phyloP scores from a whole-genome alignment of 306 rosid genomes.

The Lathyrus tuberosus region DNA sequence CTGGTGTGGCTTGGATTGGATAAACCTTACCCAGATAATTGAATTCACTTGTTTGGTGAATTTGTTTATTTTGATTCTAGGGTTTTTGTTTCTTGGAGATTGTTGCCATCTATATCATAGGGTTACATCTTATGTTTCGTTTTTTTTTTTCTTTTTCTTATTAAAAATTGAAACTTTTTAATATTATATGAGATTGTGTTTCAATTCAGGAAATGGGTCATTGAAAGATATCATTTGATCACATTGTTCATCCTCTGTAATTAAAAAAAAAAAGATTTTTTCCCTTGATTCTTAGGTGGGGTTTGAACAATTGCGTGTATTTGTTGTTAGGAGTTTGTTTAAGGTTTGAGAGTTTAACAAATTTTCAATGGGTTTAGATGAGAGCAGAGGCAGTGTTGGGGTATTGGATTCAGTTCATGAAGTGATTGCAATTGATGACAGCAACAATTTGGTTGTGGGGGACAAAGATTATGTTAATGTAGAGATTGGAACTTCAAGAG shows the following conservation, averaged over 20 bases:
- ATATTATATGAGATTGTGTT: slow-evolving; percentile 23
- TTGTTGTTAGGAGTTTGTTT: slow-evolving; percentile 29
- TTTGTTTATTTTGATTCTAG: no score
- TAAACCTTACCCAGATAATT: no score
- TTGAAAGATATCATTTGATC: slow-evolving; percentile 36
- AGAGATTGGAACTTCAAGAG: slow-evolving; percentile 43
- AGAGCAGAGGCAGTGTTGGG: slow-evolving; percentile 35
- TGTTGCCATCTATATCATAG: slow-evolving; percentile 32
- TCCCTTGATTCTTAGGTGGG: slow-evolving; percentile 10
- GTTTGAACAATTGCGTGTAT: slow-evolving; percentile 29
- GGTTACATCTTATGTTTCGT: slow-evolving; percentile 26
- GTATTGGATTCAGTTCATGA: slow-evolving; percentile 50
- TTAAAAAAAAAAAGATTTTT: not conserved
- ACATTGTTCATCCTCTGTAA: slow-evolving; percentile 44
- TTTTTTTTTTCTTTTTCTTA: not conserved
- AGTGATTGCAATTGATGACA: slow-evolving; percentile 37
- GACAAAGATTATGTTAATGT: not conserved
- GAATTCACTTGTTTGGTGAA: no score
- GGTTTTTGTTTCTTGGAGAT: slow-evolving; percentile 13
- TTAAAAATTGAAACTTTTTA: slow-evolving; percentile 17
- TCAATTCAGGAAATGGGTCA: slow-evolving; percentile 42
- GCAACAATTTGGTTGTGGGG: no score
- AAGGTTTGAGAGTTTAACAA: slow-evolving; percentile 38
- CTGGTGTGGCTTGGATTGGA: no score
- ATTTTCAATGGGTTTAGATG: slow-evolving; percentile 58